A percentile compares a stretch with the other conserved stretches of the same genome.
Evolutionary conservation across 768 basidiomycete genomes (phyloP).

Genomic region (Phaeolepiota aurea): DNA sequence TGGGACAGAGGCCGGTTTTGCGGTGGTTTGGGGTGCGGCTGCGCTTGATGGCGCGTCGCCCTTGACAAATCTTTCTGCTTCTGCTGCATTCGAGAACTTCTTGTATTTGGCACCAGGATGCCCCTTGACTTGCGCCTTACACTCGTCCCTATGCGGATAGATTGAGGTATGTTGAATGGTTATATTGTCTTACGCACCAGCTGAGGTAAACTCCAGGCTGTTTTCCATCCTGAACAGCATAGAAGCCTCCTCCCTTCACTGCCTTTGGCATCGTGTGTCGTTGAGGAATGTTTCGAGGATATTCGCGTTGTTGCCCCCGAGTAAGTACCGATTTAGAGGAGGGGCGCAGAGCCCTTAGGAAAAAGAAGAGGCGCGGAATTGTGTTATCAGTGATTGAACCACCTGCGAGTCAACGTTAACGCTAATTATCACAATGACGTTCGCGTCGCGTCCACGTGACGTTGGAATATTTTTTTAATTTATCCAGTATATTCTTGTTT

Average conservation of each 20-base stretch:
- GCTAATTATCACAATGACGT: too few species aligned
- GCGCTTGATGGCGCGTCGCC: conserved; percentile 6
- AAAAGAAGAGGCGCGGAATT: background rate
- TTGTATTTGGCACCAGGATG: conserved; percentile 56
- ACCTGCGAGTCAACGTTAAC: too few species aligned
- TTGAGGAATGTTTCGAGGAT: background rate
- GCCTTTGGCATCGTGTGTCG: conserved; percentile 8
- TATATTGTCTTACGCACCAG: conserved; percentile 50
- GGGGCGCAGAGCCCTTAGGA: background rate
- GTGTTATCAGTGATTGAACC: too few species aligned
- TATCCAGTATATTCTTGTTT: too few species aligned
- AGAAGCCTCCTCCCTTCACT: conserved; percentile 40
- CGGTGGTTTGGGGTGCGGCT: too few species aligned
- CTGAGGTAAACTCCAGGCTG: conserved; percentile 57
- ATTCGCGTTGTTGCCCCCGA: background rate
- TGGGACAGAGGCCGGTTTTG: too few species aligned
- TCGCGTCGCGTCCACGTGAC: too few species aligned
- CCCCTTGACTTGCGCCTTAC: conserved; percentile 58
- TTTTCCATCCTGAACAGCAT: conserved; percentile 65
- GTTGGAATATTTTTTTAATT: too few species aligned
- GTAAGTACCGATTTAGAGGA: too few species aligned
- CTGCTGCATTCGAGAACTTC: conserved; percentile 48
- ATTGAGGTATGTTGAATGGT: conserved; percentile 4
- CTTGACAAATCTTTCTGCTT: conserved; percentile 51
- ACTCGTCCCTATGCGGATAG: conserved; percentile 53